A percentile compares a stretch with the other conserved stretches of the same genome.
These are phyloP conservation scores for Sarocladiaceae sp. DNA, from an alignment of 2,329 filamentous ascomycete species.

Conservation along the genomic window DNA sequence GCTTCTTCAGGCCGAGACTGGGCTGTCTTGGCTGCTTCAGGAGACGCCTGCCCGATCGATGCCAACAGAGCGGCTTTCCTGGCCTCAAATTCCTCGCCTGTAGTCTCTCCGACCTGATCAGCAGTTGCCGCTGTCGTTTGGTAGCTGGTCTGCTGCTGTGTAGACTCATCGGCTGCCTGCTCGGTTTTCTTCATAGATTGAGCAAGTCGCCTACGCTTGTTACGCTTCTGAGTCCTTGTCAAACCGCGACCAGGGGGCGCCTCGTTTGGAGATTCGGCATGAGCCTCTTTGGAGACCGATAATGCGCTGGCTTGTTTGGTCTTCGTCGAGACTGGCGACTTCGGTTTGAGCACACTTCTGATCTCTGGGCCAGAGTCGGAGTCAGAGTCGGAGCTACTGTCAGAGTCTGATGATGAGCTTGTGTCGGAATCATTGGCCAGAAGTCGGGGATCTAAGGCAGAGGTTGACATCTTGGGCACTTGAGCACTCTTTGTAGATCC, in stretches of 20 bases:
- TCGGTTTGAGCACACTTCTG: too few relatives aligned
- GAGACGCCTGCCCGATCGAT: constrained; percentile 13
- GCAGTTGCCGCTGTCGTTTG: not conserved
- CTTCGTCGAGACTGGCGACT: too few relatives aligned
- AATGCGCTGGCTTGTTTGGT: too few relatives aligned
- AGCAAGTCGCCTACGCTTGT: constrained; percentile 36
- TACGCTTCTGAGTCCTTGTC: constrained; percentile 42
- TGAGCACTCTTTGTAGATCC: too few relatives aligned
- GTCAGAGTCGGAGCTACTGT: constrained; percentile 31
- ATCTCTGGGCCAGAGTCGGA: constrained; percentile 20
- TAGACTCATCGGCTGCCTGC: constrained; percentile 18
- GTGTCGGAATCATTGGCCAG: too few relatives aligned
- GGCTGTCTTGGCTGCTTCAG: not conserved
- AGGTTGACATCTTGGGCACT: too few relatives aligned
- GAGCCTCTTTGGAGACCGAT: not conserved
- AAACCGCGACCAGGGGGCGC: constrained; percentile 28
- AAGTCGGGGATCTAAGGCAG: constrained; percentile 9
- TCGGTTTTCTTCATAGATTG: not conserved
- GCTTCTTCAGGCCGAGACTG: not conserved
- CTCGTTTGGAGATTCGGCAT: not conserved
- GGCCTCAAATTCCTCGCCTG: constrained; percentile 25
- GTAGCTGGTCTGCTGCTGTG: constrained; percentile 15
- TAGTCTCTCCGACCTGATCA: constrained; percentile 6
- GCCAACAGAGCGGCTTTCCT: constrained; percentile 35
- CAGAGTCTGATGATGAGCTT: constrained; percentile 24